A percentile compares a stretch with the other conserved stretches of the same genome.
phyloP scores from a whole-genome alignment of 202 grass and related monocot species.

The Brachypodium distachyon region DNA sequence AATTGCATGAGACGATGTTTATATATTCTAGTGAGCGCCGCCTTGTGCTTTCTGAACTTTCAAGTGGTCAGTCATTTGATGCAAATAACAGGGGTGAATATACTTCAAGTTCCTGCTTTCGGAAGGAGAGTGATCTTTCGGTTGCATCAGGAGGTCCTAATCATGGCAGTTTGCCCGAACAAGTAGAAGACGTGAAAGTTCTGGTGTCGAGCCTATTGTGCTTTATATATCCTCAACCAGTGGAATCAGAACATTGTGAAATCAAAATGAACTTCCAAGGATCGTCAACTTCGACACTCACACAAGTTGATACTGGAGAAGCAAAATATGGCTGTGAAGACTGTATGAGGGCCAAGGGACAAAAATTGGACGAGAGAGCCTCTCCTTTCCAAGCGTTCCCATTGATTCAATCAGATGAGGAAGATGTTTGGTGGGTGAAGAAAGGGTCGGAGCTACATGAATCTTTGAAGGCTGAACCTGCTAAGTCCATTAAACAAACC shows the following conservation, averaged over 20 bases:
- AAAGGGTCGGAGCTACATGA: slow-evolving; percentile 75
- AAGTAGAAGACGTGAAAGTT: slow-evolving; percentile 63
- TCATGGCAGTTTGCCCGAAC: slow-evolving; percentile 43
- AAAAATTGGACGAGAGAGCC: slow-evolving; percentile 55
- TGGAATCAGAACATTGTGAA: slow-evolving; percentile 42
- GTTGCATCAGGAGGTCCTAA: slow-evolving; percentile 42
- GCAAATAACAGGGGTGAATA: slow-evolving; percentile 27
- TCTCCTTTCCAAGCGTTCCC: slow-evolving; percentile 50
- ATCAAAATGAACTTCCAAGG: slow-evolving; percentile 57
- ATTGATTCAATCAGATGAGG: slow-evolving; percentile 68
- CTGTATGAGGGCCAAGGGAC: slow-evolving; percentile 63
- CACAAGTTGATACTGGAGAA: slow-evolving; percentile 60
- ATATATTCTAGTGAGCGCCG: slow-evolving; percentile 84
- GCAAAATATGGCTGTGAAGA: slow-evolving; percentile 64
- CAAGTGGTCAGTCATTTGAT: slow-evolving; percentile 36
- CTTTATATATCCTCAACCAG: slow-evolving; percentile 46
- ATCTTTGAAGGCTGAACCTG: slow-evolving; percentile 63
- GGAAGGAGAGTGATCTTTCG: slow-evolving; percentile 36
- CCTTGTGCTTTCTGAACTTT: slow-evolving; percentile 72
- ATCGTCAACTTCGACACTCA: slow-evolving; percentile 40
- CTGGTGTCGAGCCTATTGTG: slow-evolving; percentile 59
- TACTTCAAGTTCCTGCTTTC: slow-evolving; percentile 29
- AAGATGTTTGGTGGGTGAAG: slow-evolving; percentile 95
- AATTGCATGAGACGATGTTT: slow-evolving; percentile 51
- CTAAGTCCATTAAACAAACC: slow-evolving; percentile 57